Evolutionary conservation across 352 stramenopile species (phyloP), one percentile per base, ranked within the genome.

Genomic region (Phytophthora rubi): DNA sequence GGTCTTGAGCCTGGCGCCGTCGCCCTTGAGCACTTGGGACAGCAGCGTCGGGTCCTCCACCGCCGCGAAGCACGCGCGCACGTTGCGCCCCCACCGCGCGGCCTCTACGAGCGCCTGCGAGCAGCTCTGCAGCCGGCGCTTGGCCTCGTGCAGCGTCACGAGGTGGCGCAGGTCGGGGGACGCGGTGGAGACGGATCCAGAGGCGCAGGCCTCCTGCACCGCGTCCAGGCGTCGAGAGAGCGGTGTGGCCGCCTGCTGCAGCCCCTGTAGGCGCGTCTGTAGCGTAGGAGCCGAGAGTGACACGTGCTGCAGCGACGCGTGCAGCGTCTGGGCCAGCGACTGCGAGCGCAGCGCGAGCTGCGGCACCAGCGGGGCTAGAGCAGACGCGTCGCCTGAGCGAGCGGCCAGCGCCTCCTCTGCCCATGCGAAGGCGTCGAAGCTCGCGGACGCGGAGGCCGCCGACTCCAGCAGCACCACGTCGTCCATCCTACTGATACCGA

Each of bases 391-490:
- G 0, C 73, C 75, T 2, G 67, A 58, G 23, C 55, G 62, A 12
- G 82, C 71, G 53, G 83, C 68, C 59, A 93, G 68, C 33, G 80
- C 83, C 49, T 90, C 76, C 71, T 93, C 86, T 28, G 88, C 75
- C 83, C 83, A 93, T 62, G 82, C 82, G 71, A 85, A 92, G 52
- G 77, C 82, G 66, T 93, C 81, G 67, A 93, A 93, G 47, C 61
- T 77, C 21, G 76, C 54, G 53, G 76, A 79, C 21, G 57, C 58
- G 44, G 88, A 90, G 30, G 78, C 72, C 21, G 78, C 70, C 23
- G 85, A 83, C 59, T 82, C 79, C 49, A 90, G 57, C 53, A 81
- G 55, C 42, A 64, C 49, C 18, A 55, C 26, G 26, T 79, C 72
- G 39, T 53, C 56, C 60, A 68, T 75, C 33, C 33, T 39, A 39